A percentile compares a stretch with the other conserved stretches of the same genome.
phyloP scores from a whole-genome alignment of 2,329 filamentous ascomycete species.

The Aspergillus pseudoglaucus region DNA sequence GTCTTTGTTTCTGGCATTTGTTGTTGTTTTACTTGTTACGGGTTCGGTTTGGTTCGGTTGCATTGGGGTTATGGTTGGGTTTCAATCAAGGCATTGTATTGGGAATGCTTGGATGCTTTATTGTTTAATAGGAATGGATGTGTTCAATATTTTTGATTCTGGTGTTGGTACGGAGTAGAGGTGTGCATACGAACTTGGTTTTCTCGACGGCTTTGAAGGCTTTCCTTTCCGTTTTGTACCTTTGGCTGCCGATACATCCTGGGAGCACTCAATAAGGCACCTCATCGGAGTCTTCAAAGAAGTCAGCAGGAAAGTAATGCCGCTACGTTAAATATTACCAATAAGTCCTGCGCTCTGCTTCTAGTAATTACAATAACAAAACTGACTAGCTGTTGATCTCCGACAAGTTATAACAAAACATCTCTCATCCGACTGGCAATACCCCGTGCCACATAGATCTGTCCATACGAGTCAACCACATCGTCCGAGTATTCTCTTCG shows the following conservation, averaged over 20 bases:
- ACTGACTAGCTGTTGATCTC: neutral
- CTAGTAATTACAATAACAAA: no score
- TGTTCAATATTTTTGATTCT: no score
- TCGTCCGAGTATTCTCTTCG: neutral
- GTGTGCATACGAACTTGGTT: neutral
- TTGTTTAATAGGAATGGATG: neutral
- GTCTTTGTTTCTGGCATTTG: neutral
- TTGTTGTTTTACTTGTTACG: constrained; percentile 7
- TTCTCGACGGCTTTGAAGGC: neutral
- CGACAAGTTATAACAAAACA: neutral
- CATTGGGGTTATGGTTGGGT: constrained; percentile 7
- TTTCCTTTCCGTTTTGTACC: neutral
- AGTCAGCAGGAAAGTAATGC: no score
- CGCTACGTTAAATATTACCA: no score
- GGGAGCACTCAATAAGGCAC: no score
- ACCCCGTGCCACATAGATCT: constrained; percentile 2
- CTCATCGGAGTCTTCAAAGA: no score
- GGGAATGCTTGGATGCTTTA: constrained; percentile 9
- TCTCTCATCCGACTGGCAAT: neutral
- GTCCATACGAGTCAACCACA: constrained; percentile 2
- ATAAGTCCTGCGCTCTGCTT: no score
- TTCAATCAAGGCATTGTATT: constrained; percentile 1
- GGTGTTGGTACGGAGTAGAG: no score
- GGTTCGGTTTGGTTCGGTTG: neutral
- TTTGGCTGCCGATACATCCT: neutral